Evolutionary conservation across 2,329 filamentous ascomycete genomes (phyloP).

Genomic region (Thielaviopsis cerberus): DNA sequence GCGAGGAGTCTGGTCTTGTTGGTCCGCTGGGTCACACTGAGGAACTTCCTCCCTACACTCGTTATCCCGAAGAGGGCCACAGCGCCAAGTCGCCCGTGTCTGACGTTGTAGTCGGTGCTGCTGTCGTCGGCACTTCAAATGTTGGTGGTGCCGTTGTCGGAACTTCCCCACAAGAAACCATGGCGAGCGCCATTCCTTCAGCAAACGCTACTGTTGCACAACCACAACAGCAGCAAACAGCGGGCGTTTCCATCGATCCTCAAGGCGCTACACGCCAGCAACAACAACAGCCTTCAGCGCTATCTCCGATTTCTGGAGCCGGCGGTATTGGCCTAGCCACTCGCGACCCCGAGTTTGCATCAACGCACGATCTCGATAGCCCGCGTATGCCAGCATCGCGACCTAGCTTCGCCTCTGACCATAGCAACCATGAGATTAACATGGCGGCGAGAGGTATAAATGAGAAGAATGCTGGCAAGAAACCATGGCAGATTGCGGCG

Average conservation of each 20-base stretch:
- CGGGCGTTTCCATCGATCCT: slow-evolving; percentile 1
- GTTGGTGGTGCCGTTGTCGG: neutral
- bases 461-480: slow-evolving; percentile 31
- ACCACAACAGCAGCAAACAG: slow-evolving; percentile 4
- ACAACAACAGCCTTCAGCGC: slow-evolving; percentile 10
- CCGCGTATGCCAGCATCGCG: slow-evolving; percentile 33
- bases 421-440: slow-evolving; percentile 36
- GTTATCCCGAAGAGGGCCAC: slow-evolving; percentile 62
- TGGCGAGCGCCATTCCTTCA: neutral
- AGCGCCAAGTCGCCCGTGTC: slow-evolving; percentile 27
- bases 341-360: slow-evolving; percentile 43
- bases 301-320: slow-evolving; percentile 30
- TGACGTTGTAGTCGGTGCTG: slow-evolving; percentile 1
- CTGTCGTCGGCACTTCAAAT: neutral
- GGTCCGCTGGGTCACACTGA: slow-evolving; percentile 79
- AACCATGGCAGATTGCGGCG: slow-evolving; percentile 32
- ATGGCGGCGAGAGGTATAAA: slow-evolving; percentile 25
- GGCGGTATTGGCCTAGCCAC: slow-evolving; percentile 43
- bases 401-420: slow-evolving; percentile 31
- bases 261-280: neutral
- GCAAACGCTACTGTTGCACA: neutral
- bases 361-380: slow-evolving; percentile 31
- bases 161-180: neutral
- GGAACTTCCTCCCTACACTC: slow-evolving; percentile 76
- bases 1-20: slow-evolving; percentile 79